Conservation (phyloP, 805 yeast species). For the Saturnispora zaruensis region DNA sequence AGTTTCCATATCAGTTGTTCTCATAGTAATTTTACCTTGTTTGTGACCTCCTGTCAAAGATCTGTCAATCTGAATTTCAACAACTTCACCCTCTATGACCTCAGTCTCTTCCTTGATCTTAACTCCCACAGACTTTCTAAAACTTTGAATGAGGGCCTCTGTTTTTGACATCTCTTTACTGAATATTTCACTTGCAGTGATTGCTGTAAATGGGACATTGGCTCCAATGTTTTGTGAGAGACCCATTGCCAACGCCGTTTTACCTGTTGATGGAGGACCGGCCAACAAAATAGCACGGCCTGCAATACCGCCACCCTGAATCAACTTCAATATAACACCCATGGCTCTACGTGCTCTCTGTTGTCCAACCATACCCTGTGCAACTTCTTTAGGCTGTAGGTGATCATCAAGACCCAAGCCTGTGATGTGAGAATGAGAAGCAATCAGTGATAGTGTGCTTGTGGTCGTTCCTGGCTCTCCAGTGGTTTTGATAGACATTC, state of each 20-base stretch:
- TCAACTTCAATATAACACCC: slow-evolving; percentile 88
- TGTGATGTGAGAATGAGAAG: slow-evolving; percentile 94
- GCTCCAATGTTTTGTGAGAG: slow-evolving; percentile 94
- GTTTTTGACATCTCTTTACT: slow-evolving; percentile 97
- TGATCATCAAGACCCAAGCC: slow-evolving; percentile 91
- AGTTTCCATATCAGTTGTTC: slow-evolving; percentile 87
- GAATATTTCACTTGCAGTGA: slow-evolving; percentile 89
- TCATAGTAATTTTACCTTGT: slow-evolving; percentile 77
- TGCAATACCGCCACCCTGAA: slow-evolving; percentile 84
- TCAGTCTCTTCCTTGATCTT: slow-evolving; percentile 96
- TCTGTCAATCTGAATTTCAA: slow-evolving; percentile 91
- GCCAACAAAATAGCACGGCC: slow-evolving; percentile 95
- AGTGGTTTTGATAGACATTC: slow-evolving; percentile 14
- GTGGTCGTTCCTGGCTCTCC: background rate
- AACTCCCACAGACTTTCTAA: slow-evolving; percentile 92
- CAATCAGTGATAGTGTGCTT: slow-evolving; percentile 27
- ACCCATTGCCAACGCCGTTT: slow-evolving; percentile 94
- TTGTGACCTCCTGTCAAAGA: slow-evolving; percentile 83
- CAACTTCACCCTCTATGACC: slow-evolving; percentile 97
- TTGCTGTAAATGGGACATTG: slow-evolving; percentile 95
- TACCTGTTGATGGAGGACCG: slow-evolving; percentile 98
- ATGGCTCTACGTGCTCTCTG: slow-evolving; percentile 78
- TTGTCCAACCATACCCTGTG: slow-evolving; percentile 86
- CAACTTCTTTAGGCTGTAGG: slow-evolving; percentile 73
- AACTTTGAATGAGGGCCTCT: slow-evolving; percentile 91